Conservation (phyloP, 129 eudicot genomes). For the Saposhnikovia divaricata region DNA sequence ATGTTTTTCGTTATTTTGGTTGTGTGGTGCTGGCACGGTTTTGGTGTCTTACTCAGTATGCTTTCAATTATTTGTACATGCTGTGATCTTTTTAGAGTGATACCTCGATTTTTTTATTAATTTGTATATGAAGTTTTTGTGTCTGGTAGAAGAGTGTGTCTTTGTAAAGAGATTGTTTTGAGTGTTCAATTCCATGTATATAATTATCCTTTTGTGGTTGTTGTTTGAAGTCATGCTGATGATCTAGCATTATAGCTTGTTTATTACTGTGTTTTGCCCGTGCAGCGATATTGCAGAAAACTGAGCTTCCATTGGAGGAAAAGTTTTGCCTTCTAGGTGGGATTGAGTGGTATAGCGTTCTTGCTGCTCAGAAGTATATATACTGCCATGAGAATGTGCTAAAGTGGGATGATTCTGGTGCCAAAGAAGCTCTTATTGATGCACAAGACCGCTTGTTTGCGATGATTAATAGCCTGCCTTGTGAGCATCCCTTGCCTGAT, state of each 20-base stretch:
- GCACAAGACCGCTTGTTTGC: conserved; percentile 63
- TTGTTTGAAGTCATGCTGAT: neutral
- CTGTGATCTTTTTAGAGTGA: neutral
- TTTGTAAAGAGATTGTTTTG: neutral
- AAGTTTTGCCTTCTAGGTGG: conserved; percentile 54
- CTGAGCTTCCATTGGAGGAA: conserved; percentile 63
- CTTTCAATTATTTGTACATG: neutral
- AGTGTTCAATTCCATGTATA: neutral
- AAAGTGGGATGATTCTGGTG: conserved; percentile 75
- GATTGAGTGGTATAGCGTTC: conserved; percentile 55
- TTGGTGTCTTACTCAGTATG: neutral
- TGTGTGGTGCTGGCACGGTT: too few relatives aligned
- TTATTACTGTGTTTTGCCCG: neutral
- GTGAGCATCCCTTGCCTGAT: conserved; percentile 40
- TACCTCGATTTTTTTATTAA: neutral
- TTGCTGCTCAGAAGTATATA: conserved; percentile 47
- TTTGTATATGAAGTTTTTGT: neutral
- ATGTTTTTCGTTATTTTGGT: too few relatives aligned
- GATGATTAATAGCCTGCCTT: conserved; percentile 40
- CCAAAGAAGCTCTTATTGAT: conserved; percentile 42
- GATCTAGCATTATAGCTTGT: neutral
- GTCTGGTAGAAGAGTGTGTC: neutral
- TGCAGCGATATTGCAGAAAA: conserved; percentile 39
- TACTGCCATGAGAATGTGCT: conserved; percentile 43
- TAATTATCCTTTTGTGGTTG: neutral